Conservation (phyloP, 2,329 filamentous ascomycete species). For the Berkeleyomyces rouxiae region DNA sequence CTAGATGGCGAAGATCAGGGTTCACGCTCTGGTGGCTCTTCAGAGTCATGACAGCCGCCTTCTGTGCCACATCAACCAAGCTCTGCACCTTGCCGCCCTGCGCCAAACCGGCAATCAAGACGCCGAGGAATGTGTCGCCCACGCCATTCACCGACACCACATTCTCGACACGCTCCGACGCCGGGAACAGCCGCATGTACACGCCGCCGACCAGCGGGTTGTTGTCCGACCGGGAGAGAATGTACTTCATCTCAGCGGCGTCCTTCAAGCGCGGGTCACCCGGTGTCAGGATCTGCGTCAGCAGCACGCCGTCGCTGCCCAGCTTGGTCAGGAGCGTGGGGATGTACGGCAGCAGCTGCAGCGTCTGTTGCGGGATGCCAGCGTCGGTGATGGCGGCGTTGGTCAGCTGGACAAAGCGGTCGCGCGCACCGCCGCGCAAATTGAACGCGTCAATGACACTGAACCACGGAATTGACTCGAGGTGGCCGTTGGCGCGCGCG, state of each 20-base stretch:
- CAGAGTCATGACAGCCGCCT: conserved; percentile 62
- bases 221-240: conserved; percentile 46
- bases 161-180: conserved; percentile 39
- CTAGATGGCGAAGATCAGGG: conserved; percentile 32
- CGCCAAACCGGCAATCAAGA: conserved; percentile 62
- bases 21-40: conserved; percentile 60
- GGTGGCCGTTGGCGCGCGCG: conserved; percentile 48
- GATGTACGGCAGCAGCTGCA: conserved; percentile 78
- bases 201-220: conserved; percentile 50
- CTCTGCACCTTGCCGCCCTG: conserved; percentile 39
- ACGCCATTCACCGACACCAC: conserved; percentile 86
- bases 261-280: conserved; percentile 51
- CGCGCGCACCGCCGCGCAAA: conserved; percentile 53
- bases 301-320: conserved; percentile 55
- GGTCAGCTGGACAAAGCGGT: conserved; percentile 55
- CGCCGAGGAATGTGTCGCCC: conserved; percentile 82
- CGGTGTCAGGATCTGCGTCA: conserved; percentile 53
- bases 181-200: conserved; percentile 61
- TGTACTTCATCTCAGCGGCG: conserved; percentile 46
- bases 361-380: conserved; percentile 66
- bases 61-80: conserved; percentile 64
- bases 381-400: conserved; percentile 51
- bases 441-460: conserved; percentile 60
- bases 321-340: conserved; percentile 75
- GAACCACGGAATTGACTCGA: conserved; percentile 64